Evolutionary conservation across 108 stramenopile species (phyloP).

Genomic region (Fragilariopsis cylindrus): DNA sequence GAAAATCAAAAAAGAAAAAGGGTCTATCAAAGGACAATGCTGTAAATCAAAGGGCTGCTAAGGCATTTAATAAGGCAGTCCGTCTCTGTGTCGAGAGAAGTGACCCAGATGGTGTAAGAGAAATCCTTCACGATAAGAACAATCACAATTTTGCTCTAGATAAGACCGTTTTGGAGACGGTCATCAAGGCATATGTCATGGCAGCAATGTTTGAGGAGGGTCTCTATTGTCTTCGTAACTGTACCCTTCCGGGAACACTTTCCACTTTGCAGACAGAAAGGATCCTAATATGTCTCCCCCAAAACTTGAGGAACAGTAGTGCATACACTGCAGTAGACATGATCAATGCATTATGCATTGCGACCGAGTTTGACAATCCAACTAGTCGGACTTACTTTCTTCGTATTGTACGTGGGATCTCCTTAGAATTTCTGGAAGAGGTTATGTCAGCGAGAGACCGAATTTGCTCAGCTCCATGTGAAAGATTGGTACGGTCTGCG

Average conservation of each 20-base stretch:
- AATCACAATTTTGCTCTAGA: slow-evolving; percentile 86
- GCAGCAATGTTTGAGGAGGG: slow-evolving; percentile 94
- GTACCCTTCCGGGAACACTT: slow-evolving; percentile 77
- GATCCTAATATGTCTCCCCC: slow-evolving; percentile 81
- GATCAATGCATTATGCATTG: slow-evolving; percentile 91
- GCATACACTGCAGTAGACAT: slow-evolving; percentile 88
- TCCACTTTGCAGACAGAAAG: slow-evolving; percentile 69
- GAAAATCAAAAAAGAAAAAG: slow-evolving; percentile 62
- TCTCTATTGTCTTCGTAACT: slow-evolving; percentile 83
- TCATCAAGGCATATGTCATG: slow-evolving; percentile 89
- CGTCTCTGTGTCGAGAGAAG: slow-evolving; percentile 72
- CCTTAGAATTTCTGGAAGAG: slow-evolving; percentile 90
- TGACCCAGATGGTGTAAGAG: slow-evolving; percentile 73
- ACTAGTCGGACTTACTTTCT: slow-evolving; percentile 86
- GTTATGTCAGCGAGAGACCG: slow-evolving; percentile 88
- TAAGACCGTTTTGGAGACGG: slow-evolving; percentile 73
- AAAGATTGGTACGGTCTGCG: slow-evolving; percentile 78
- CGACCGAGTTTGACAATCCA: slow-evolving; percentile 85
- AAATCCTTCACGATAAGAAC: slow-evolving; percentile 65
- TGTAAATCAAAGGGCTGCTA: slow-evolving; percentile 70
- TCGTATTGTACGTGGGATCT: slow-evolving; percentile 87
- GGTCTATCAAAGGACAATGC: slow-evolving; percentile 63
- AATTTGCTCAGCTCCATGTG: slow-evolving; percentile 90
- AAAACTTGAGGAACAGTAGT: slow-evolving; percentile 84
- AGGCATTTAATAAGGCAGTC: slow-evolving; percentile 76